Percentiles rank a stretch among this genome's conserved stretches.
These are phyloP conservation scores for Mariannaea elegans DNA, from an alignment of 2,329 filamentous ascomycete species.

Conservation along the genomic window DNA sequence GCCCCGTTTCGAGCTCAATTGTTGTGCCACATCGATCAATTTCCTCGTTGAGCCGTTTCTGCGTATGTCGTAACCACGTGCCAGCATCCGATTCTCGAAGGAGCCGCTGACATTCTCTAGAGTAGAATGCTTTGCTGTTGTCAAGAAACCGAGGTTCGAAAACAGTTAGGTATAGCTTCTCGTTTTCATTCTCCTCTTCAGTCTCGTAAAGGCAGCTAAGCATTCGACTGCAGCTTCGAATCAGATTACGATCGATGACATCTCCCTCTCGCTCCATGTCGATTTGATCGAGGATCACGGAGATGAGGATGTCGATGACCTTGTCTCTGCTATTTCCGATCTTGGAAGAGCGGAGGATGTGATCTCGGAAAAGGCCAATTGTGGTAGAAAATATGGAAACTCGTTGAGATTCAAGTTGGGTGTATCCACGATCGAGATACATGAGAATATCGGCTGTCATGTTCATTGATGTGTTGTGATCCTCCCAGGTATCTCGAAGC, in stretches of 20 bases:
- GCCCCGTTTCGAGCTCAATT: conserved; percentile 75
- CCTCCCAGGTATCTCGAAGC: conserved; percentile 82
- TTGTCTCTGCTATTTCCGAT: conserved; percentile 54
- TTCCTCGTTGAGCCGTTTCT: conserved; percentile 81
- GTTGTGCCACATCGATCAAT: conserved; percentile 84
- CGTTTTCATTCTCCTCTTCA: conserved; percentile 77
- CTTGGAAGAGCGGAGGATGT: conserved; percentile 75
- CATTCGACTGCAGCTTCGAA: conserved; percentile 89
- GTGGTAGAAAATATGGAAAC: conserved; percentile 85
- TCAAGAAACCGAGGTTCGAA: conserved; percentile 84
- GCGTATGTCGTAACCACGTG: conserved; percentile 81
- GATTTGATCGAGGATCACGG: conserved; percentile 88
- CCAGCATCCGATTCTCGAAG: conserved; percentile 82
- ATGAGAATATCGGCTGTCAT: conserved; percentile 97
- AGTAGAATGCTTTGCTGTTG: conserved; percentile 78
- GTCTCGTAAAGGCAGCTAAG: conserved; percentile 87
- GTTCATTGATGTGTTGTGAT: conserved; percentile 92
- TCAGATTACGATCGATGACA: conserved; percentile 81
- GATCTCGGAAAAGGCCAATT: conserved; percentile 88
- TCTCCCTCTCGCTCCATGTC: conserved; percentile 92
- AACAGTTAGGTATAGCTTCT: conserved; percentile 82
- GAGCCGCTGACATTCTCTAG: conserved; percentile 75
- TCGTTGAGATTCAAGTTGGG: conserved; percentile 69
- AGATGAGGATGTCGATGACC: conserved; percentile 80
- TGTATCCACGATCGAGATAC: conserved; percentile 93